Base-by-base conservation (phyloP, 441 rosid genomes). In the California macrophylla region DNA sequence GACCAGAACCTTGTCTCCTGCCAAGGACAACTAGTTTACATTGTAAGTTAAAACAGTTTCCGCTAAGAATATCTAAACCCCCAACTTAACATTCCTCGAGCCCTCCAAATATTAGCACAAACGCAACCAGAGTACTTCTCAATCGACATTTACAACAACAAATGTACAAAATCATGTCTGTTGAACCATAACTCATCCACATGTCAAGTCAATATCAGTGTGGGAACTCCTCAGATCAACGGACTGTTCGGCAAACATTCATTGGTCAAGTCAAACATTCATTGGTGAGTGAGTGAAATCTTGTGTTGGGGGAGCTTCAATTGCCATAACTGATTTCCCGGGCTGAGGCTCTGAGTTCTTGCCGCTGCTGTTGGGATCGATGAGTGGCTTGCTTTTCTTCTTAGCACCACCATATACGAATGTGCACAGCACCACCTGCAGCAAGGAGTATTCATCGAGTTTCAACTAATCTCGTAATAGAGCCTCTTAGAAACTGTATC, bases 391-490 rank as follows among this genome's bases (percentile, higher is more conserved):
- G 78, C 82, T 81, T 79, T 85, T 86, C 69, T 70, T 70, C 82
- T 89, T 94, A 8, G 91, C 80, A 23, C 90, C 9, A 8, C 61
- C 97, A 26, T 90, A 85, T 24, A 87, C 85, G 74, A 94, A 94
- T 80, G 94, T 94, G 86, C 97, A 92, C 12, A 85, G 84, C 74
- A 92, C 97, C 79, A 92, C 94, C 98, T 94, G 83, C 78, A 73
- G 45, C 69, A 72, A 77, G 66, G 67, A 72, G 70, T 50, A 62
- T 28, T 42, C 9, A 64, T 64, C 21, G 28, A 58, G 26, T 58
- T 20, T 58, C 29, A 58, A 15, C 6, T 47, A 13, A 47, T 15
- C n/a, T n/a, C n/a, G n/a, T n/a, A n/a, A n/a, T n/a, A n/a, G n/a
- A n/a, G n/a, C n/a, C n/a, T n/a, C n/a, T n/a, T n/a, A n/a, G n/a